A percentile compares a stretch with the other conserved stretches of the same genome.
phyloP scores from a whole-genome alignment of 2,329 filamentous ascomycete species.

The Aotearoamyces nothofagi region DNA sequence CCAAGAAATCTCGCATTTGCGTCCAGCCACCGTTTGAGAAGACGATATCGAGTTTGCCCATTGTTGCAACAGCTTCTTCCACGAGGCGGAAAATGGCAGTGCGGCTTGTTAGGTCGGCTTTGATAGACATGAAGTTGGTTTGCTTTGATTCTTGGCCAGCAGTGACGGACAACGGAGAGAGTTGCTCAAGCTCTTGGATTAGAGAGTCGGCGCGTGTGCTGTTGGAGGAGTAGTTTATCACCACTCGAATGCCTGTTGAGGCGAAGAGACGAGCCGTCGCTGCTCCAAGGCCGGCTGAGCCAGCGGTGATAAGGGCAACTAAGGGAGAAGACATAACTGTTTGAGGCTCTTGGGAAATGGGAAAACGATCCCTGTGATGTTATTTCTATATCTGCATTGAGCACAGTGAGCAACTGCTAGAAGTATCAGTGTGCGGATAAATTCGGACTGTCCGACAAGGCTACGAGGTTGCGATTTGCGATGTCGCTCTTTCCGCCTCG shows the following conservation, averaged over 20 bases:
- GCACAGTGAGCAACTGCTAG: no score
- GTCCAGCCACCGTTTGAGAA: conserved; percentile 56
- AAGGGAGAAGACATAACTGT: no score
- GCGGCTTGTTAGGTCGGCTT: conserved; percentile 47
- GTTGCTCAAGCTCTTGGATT: conserved; percentile 32
- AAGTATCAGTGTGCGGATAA: no score
- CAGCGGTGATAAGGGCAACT: conserved; percentile 29
- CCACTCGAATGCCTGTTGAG: conserved; percentile 48
- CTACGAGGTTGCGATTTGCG: no score
- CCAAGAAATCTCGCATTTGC: conserved; percentile 23
- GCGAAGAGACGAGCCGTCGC: conserved; percentile 51
- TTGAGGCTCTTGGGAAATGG: no score
- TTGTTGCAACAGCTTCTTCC: conserved; percentile 34
- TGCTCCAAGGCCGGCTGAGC: conserved; percentile 51
- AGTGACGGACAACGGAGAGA: conserved; percentile 30
- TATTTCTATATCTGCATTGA: no score
- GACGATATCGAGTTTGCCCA: conserved; percentile 56
- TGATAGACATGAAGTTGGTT: conserved; percentile 31
- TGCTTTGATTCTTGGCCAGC: conserved; percentile 1
- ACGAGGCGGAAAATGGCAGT: conserved; percentile 43
- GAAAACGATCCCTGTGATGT: no score
- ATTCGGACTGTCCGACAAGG: no score
- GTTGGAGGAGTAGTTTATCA: conserved; percentile 56
- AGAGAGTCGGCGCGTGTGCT: conserved; percentile 41
- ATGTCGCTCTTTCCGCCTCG: no score